Base-by-base conservation (phyloP, 305 asterid genomes). In the Plantago coronopus region DNA sequence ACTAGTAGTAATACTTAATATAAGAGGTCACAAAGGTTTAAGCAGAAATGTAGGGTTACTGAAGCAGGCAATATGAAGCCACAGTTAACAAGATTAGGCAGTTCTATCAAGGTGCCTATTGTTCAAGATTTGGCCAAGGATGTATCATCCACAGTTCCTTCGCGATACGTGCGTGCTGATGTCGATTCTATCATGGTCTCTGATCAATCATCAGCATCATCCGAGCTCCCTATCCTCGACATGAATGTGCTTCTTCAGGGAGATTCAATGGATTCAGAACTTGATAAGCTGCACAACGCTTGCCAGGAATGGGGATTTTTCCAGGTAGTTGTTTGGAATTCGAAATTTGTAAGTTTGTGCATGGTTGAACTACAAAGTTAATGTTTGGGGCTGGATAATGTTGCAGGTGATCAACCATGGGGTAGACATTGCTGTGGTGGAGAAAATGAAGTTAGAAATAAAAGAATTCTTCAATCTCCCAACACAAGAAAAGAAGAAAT, bases 261-360 rank as follows among this genome's bases (percentile, higher is more conserved):
- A 14, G 63, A 49, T 47, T 61, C 48, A n/a, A 40, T n/a, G 64
- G 77, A 55, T 44, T 15, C 62, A 4, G 76, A 82, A 72, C 81
- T 79, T 61, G 14, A 53, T 18, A 71, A 48, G 25, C 69, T 83
- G 20, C 78, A 80, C 48, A 1, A 15, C 8, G 79, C 84, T 0
- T 78, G 84, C 79, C 64, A 48, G 62, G 64, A 78, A 27, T 83
- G 84, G 86, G 89, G 84, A 4, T 80, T 38, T 14, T 57, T 57
- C 21, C 49, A 42, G 48, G 62, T 57, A 63, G 20, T 18, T 18
- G 5, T 1, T 13, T 17, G 2, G 18, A 22, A 18, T 11, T 17
- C 17, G 3, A 34, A 37, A 17, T 1, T 34, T 8, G 9, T 17
- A 49, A 16, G 31, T 15, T 29, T 8, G 15, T 17, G 20, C 17